Conservation (phyloP, 108 stramenopile species). For the Nitzschia sp. region DNA sequence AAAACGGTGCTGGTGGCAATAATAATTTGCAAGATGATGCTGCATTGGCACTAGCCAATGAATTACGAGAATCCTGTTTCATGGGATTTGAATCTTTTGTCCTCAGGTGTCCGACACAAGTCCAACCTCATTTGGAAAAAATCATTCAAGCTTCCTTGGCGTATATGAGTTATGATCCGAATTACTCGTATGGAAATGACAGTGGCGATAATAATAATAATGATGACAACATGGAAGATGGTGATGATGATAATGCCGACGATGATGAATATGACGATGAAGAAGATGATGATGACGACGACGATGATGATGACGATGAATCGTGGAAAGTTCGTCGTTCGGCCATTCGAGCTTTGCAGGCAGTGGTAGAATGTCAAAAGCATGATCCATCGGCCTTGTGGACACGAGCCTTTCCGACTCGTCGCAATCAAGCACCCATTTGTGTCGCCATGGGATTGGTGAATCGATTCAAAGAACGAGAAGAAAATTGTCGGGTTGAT, state of each 20-base stretch:
- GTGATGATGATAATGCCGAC: constrained; percentile 73
- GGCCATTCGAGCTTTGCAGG: constrained; percentile 77
- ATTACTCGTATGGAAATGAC: constrained; percentile 93
- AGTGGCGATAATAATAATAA: constrained; percentile 69
- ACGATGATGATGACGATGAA: constrained; percentile 94
- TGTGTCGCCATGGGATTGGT: constrained; percentile 85
- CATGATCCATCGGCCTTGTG: constrained; percentile 77
- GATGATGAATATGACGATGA: constrained; percentile 79
- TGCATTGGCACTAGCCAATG: constrained; percentile 72
- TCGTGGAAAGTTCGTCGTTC: constrained; percentile 96
- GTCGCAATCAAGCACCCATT: constrained; percentile 52
- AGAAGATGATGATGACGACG: constrained; percentile 76
- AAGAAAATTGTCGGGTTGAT: constrained; percentile 97
- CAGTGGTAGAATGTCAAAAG: constrained; percentile 67
- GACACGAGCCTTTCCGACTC: constrained; percentile 60
- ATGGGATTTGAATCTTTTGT: constrained; percentile 96
- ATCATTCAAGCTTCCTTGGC: constrained; percentile 77
- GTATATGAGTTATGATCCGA: constrained; percentile 96
- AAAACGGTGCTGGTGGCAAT: constrained; percentile 38
- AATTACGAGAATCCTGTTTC: constrained; percentile 96
- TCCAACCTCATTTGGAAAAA: constrained; percentile 83
- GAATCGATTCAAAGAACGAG: constrained; percentile 93
- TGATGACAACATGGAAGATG: constrained; percentile 58
- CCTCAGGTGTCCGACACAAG: constrained; percentile 91
- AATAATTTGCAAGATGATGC: constrained; percentile 49